These are phyloP conservation scores for Avicennia marina DNA, from an alignment of 257 asterid genomes.

Conservation along the genomic window DNA sequence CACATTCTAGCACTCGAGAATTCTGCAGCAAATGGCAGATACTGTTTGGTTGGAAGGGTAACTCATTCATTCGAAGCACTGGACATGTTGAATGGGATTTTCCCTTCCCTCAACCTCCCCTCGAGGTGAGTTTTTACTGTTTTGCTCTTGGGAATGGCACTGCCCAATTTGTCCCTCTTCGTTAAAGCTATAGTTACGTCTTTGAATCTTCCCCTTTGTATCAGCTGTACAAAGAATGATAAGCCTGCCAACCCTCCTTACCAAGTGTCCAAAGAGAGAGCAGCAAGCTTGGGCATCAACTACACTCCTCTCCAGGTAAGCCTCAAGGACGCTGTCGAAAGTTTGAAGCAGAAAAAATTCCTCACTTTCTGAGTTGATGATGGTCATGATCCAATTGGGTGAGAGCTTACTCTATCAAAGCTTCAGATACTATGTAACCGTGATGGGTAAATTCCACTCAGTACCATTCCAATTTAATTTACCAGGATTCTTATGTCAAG, in stretches of 20 bases:
- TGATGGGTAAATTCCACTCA: too few relatives aligned
- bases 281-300: slow-evolving; percentile 27
- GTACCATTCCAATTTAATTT: too few relatives aligned
- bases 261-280: slow-evolving; percentile 33
- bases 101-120: slow-evolving; percentile 47
- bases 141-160: background rate
- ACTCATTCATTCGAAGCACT: slow-evolving; percentile 28
- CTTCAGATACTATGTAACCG: too few relatives aligned
- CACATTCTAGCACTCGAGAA: slow-evolving; percentile 52
- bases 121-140: slow-evolving; percentile 22
- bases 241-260: background rate
- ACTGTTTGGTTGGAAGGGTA: slow-evolving; percentile 41
- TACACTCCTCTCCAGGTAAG: slow-evolving; percentile 36
- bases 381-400: too few relatives aligned
- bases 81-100: slow-evolving; percentile 26
- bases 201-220: background rate
- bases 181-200: too few relatives aligned
- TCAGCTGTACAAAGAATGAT: slow-evolving; percentile 26
- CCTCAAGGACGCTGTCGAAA: slow-evolving; percentile 32
- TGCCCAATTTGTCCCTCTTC: too few relatives aligned
- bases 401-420: too few relatives aligned
- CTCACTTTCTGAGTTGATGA: slow-evolving; percentile 14
- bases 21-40: slow-evolving; percentile 42
- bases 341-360: slow-evolving; percentile 28
- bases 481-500: too few relatives aligned